Conservation (phyloP, 116 monocot genomes). For the Iris pallida region DNA sequence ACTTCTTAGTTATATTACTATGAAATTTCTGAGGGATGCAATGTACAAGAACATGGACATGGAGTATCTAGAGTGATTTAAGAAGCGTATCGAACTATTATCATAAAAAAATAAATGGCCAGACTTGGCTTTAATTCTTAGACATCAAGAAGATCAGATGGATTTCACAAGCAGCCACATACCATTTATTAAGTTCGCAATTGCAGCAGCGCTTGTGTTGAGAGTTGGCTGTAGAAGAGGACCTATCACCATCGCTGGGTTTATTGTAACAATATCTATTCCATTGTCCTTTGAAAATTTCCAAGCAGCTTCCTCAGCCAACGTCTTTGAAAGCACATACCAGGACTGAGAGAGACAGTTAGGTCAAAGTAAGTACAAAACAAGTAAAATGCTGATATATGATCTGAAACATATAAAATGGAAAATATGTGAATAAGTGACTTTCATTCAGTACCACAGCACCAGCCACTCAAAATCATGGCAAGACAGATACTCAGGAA, state of each 20-base stretch:
- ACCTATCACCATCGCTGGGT: slow-evolving; percentile 92
- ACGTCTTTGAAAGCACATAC: slow-evolving; percentile 87
- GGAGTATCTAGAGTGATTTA: no score
- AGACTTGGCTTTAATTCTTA: no score
- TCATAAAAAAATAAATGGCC: no score
- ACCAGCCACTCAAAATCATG: no score
- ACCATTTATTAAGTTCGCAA: slow-evolving; percentile 79
- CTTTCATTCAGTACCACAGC: background rate
- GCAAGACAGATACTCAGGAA: no score
- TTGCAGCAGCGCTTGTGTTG: slow-evolving; percentile 64
- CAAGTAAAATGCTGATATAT: background rate
- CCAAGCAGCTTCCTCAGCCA: slow-evolving; percentile 90
- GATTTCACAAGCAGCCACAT: background rate
- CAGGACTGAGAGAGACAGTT: slow-evolving; percentile 34
- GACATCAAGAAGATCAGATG: no score
- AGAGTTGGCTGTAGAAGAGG: slow-evolving; percentile 88
- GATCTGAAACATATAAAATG: no score
- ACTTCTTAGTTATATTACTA: no score
- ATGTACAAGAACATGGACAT: no score
- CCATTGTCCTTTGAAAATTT: slow-evolving; percentile 72
- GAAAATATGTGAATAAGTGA: background rate
- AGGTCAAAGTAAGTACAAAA: background rate
- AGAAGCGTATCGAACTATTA: no score
- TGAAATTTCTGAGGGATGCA: no score
- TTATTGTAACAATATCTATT: slow-evolving; percentile 69